Conservation (phyloP, 768 basidiomycete species). For the Harrya chromipes region DNA sequence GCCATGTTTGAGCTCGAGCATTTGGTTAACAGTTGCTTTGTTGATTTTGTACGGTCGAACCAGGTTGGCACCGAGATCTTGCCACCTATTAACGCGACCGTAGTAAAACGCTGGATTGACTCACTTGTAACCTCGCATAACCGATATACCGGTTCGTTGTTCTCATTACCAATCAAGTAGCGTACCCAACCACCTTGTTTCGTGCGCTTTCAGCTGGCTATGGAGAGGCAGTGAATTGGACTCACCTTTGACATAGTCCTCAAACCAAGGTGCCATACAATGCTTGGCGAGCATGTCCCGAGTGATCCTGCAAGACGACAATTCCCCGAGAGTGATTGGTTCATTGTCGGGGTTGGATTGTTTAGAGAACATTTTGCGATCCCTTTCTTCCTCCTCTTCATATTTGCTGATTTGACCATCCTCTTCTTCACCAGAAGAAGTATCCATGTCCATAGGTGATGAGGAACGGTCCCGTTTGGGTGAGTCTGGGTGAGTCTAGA, state of each 20-base stretch:
- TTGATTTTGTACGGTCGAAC: constrained; percentile 73
- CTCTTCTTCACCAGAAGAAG: constrained; percentile 71
- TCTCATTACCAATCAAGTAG: constrained; percentile 69
- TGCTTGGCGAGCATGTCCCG: constrained; percentile 70
- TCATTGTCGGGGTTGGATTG: constrained; percentile 39
- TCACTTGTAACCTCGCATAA: constrained; percentile 76
- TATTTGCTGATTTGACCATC: constrained; percentile 74
- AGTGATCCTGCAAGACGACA: constrained; percentile 61
- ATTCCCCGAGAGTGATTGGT: constrained; percentile 52
- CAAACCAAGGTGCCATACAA: constrained; percentile 79
- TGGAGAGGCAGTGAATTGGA: background rate
- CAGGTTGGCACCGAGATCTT: constrained; percentile 51
- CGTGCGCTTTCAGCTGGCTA: constrained; percentile 5
- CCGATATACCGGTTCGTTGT: constrained; percentile 64
- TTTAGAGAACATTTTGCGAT: constrained; percentile 48
- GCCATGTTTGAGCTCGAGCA: constrained; percentile 76
- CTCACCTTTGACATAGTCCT: constrained; percentile 75
- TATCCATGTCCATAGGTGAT: constrained; percentile 84
- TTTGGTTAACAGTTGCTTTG: constrained; percentile 58
- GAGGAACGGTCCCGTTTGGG: constrained; percentile 71
- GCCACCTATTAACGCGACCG: constrained; percentile 6
- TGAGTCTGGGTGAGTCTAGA: constrained; percentile 48
- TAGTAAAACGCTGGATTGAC: constrained; percentile 28
- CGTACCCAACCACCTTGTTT: constrained; percentile 79
- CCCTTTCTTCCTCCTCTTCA: constrained; percentile 72